Percentiles rank a stretch among this genome's conserved stretches.
These are phyloP conservation scores for Furcasterigmium sp. DNA, from an alignment of 2,329 filamentous ascomycete genomes.

Conservation along the genomic window DNA sequence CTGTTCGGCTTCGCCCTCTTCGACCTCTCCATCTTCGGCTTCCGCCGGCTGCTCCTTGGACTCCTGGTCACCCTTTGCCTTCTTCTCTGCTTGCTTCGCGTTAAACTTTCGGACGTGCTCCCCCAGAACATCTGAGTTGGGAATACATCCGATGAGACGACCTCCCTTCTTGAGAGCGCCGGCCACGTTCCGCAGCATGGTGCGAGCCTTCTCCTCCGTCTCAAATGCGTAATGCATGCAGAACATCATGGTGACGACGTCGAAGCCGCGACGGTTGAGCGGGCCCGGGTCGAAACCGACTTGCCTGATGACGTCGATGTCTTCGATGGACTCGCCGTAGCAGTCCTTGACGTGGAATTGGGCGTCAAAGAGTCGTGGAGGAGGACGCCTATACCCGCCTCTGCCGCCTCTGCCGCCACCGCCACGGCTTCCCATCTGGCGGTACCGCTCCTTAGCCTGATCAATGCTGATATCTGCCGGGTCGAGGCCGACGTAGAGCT, in stretches of 20 bases:
- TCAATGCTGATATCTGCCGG: constrained; percentile 89
- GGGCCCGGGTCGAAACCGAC: constrained; percentile 81
- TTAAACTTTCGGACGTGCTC: constrained; percentile 75
- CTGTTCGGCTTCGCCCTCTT: constrained; percentile 58
- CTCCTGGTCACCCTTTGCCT: constrained; percentile 26
- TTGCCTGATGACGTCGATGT: constrained; percentile 74
- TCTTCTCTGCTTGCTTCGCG: constrained; percentile 41
- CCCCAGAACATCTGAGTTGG: constrained; percentile 90
- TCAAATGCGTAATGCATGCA: constrained; percentile 99
- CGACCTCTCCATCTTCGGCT: constrained; percentile 38
- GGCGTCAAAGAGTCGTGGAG: constrained; percentile 67
- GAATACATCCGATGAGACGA: constrained; percentile 89
- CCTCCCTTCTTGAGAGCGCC: constrained; percentile 89
- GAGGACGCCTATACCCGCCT: constrained; percentile 41
- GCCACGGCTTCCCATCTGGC: constrained; percentile 60
- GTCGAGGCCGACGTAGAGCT: constrained; percentile 90
- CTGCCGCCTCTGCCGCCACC: constrained; percentile 52
- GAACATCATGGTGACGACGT: constrained; percentile 99
- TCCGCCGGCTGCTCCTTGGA: constrained; percentile 21
- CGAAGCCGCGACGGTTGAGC: constrained; percentile 76
- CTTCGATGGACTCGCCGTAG: constrained; percentile 77
- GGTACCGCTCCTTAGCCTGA: constrained; percentile 82
- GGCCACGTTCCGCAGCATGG: constrained; percentile 90
- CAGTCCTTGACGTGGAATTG: constrained; percentile 91
- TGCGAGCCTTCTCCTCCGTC: constrained; percentile 79